phyloP scores from a whole-genome alignment of 805 yeast genomes.

The Starmerella powellii region DNA sequence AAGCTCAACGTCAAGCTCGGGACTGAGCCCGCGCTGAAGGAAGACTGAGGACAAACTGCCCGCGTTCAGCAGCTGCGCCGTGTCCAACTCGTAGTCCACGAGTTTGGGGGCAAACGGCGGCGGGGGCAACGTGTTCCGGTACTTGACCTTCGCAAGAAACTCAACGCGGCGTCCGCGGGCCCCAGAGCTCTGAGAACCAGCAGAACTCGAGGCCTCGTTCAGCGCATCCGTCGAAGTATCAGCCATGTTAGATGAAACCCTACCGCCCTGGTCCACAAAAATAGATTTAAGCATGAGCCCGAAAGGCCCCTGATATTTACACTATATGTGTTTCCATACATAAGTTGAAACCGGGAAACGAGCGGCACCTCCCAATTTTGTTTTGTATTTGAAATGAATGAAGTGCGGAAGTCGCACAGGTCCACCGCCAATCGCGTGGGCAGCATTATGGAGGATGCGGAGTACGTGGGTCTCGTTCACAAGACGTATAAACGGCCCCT shows the following conservation, averaged over 20 bases:
- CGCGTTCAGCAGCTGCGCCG: slow-evolving; percentile 40
- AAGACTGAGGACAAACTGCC: slow-evolving; percentile 45
- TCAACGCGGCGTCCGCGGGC: slow-evolving; percentile 21
- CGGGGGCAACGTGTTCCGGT: slow-evolving; percentile 79
- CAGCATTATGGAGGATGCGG: slow-evolving; percentile 55
- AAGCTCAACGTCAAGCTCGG: slow-evolving; percentile 43
- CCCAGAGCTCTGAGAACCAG: background rate
- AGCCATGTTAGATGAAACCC: background rate
- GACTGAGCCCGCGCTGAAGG: slow-evolving; percentile 29
- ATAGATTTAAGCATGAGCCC: too few species aligned
- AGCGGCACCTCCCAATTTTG: background rate
- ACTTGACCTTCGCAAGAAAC: slow-evolving; percentile 59
- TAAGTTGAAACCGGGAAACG: background rate
- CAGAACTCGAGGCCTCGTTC: background rate
- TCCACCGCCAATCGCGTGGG: slow-evolving; percentile 40
- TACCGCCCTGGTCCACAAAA: too few species aligned
- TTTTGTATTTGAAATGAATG: slow-evolving; percentile 14
- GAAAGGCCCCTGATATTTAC: too few species aligned
- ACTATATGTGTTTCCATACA: too few species aligned
- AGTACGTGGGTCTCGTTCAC: slow-evolving; percentile 37
- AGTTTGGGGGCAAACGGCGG: slow-evolving; percentile 87
- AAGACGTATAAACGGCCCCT: slow-evolving; percentile 29
- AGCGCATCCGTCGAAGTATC: slow-evolving; percentile 1
- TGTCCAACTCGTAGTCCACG: slow-evolving; percentile 40
- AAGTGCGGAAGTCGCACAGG: slow-evolving; percentile 33